Percentiles rank a stretch among this genome's conserved stretches.
Conservation (phyloP, 2,329 filamentous ascomycete genomes). For the Botrytis medusae region DNA sequence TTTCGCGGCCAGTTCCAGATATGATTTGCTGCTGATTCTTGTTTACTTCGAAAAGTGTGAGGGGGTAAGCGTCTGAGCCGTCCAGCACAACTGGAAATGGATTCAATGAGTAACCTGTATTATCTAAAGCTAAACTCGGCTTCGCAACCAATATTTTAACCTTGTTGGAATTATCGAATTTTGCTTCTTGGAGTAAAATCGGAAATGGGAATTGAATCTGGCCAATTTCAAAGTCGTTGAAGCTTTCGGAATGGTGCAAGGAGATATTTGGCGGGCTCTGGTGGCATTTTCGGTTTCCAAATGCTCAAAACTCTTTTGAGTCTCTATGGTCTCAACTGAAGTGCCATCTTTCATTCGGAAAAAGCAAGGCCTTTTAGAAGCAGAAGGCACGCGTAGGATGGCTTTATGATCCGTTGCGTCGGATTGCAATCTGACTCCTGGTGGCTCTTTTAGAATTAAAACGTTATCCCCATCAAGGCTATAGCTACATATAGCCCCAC, state of each 20-base stretch:
- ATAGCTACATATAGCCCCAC: not conserved
- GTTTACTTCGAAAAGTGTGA: constrained; percentile 4
- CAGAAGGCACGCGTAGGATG: not conserved
- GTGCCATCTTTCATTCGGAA: not conserved
- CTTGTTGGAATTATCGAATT: not conserved
- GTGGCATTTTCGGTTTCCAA: not conserved
- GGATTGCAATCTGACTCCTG: not conserved
- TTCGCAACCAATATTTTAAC: not conserved
- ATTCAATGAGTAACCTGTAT: not conserved
- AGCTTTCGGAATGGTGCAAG: not conserved
- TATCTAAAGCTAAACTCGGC: not conserved
- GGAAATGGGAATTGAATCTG: constrained; percentile 5
- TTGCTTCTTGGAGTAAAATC: not conserved
- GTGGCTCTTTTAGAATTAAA: not conserved
- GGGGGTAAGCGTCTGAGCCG: not conserved
- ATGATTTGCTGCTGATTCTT: not conserved
- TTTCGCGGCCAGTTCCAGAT: not conserved
- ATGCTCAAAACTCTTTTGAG: not conserved
- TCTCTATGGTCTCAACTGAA: not conserved
- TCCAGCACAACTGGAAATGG: not conserved
- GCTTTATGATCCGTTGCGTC: fast-evolving
- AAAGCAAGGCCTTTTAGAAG: not conserved
- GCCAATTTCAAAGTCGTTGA: not conserved
- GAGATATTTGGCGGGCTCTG: not conserved
- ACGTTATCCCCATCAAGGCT: not conserved